Percentiles rank a stretch among this genome's conserved stretches.
Conservation (phyloP, 2,329 filamentous ascomycete species). For the Akanthomyces dipterigenus region DNA sequence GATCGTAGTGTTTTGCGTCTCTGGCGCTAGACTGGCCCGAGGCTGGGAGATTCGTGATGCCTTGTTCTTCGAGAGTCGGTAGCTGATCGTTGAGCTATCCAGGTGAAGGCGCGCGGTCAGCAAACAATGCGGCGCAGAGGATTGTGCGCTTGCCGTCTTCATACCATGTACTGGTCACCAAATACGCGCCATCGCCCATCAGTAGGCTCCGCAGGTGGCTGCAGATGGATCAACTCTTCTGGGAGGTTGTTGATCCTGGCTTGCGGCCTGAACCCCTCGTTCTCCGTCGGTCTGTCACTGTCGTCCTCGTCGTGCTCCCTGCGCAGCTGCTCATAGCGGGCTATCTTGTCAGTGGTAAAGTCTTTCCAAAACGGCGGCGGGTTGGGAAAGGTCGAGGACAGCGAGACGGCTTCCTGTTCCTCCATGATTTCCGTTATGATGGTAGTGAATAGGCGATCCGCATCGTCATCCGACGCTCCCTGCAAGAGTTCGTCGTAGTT, state of each 20-base stretch:
- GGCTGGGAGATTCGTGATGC: conserved; percentile 58
- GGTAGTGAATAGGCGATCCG: neutral
- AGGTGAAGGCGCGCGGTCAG: neutral
- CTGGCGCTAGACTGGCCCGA: conserved; percentile 34
- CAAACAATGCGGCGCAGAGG: neutral
- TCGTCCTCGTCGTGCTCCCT: conserved; percentile 29
- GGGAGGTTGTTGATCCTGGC: conserved; percentile 49
- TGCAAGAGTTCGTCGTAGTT: neutral
- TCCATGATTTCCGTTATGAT: conserved; percentile 43
- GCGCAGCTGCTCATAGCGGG: conserved; percentile 43
- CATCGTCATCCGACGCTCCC: neutral
- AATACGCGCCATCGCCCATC: conserved; percentile 70
- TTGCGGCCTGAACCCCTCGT: conserved; percentile 23
- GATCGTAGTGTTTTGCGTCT: conserved; percentile 52
- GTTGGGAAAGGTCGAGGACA: conserved; percentile 68
- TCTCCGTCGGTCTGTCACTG: conserved; percentile 14
- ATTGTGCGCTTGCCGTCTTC: conserved; percentile 1
- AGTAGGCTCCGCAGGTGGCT: conserved; percentile 70
- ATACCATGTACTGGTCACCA: conserved; percentile 56
- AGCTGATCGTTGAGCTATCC: conserved; percentile 52
- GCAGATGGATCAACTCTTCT: conserved; percentile 65
- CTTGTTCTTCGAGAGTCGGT: conserved; percentile 61
- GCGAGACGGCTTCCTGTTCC: conserved; percentile 39
- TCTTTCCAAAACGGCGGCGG: conserved; percentile 86
- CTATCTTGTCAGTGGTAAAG: conserved; percentile 72